Evolutionary conservation across 371 early-diverging fungal genomes (phyloP).

Genomic region (Syncephalastrum contaminatum): DNA sequence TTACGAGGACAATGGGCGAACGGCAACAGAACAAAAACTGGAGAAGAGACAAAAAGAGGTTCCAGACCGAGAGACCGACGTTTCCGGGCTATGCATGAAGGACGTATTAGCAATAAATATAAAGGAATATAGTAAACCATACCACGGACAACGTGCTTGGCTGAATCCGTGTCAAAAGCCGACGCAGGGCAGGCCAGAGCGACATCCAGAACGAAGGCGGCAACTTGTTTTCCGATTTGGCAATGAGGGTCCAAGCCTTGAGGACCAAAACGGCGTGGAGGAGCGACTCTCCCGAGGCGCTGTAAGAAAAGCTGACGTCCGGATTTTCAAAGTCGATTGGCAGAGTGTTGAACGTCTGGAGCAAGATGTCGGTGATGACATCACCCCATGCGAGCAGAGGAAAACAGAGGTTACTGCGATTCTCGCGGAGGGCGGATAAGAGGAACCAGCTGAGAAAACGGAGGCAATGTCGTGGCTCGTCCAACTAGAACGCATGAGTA

Average conservation of each 20-base stretch:
- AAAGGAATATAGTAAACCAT: constrained; percentile 1
- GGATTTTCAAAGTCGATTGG: constrained; percentile 38
- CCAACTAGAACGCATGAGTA: constrained; percentile 22
- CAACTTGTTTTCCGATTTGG: constrained; percentile 3
- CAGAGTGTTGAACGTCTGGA: constrained; percentile 36
- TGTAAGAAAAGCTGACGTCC: constrained; percentile 43
- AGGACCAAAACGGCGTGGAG: constrained; percentile 37
- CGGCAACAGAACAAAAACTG: constrained; percentile 44
- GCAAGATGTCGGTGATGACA: constrained; percentile 37
- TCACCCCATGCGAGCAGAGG: constrained; percentile 36
- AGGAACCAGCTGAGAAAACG: constrained; percentile 53
- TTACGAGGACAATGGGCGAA: constrained; percentile 34
- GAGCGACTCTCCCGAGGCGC: constrained; percentile 39
- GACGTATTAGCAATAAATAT: not conserved
- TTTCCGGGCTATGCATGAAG: constrained; percentile 28
- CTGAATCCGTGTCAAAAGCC: constrained; percentile 31
- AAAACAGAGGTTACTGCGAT: constrained; percentile 17
- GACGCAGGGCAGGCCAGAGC: constrained; percentile 38
- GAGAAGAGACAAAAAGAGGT: constrained; percentile 44
- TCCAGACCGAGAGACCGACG: constrained; percentile 42
- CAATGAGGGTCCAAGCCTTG: constrained; percentile 39
- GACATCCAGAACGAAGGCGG: constrained; percentile 36
- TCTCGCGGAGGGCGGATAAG: constrained; percentile 26
- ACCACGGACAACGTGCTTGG: constrained; percentile 25
- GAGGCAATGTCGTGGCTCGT: constrained; percentile 41